These are phyloP conservation scores for Brassica nigra DNA, from an alignment of 345 rosid genomes.

Conservation along the genomic window DNA sequence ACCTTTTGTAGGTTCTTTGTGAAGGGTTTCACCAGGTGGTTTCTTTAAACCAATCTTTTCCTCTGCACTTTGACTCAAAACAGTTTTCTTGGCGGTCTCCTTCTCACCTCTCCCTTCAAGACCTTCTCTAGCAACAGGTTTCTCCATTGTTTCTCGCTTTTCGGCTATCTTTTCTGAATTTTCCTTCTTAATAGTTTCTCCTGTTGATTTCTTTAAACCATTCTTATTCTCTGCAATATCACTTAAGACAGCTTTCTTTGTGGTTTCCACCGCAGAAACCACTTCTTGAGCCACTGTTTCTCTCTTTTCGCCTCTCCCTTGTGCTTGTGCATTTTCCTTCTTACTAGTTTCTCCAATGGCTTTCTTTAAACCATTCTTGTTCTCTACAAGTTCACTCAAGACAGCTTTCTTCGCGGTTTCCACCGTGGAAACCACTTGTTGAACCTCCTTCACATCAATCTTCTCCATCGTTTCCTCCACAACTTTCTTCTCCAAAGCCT, in stretches of 20 bases:
- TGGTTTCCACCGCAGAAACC: background rate
- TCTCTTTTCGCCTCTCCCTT: background rate
- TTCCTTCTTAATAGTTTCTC: conserved; percentile 14
- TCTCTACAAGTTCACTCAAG: conserved; percentile 19
- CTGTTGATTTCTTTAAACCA: background rate
- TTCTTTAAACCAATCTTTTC: conserved; percentile 16
- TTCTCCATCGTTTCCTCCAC: conserved; percentile 33
- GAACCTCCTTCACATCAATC: conserved; percentile 11
- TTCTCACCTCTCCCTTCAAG: conserved; percentile 7
- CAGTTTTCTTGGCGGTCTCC: conserved; percentile 24
- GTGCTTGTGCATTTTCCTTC: conserved; percentile 3
- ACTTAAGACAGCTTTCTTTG: conserved; percentile 33
- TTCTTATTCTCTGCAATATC: conserved; percentile 20
- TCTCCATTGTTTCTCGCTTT: conserved; percentile 4
- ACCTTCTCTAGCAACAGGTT: conserved; percentile 1
- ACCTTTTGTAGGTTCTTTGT: conserved; percentile 7
- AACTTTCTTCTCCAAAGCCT: conserved; percentile 36
- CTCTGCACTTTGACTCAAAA: conserved; percentile 18
- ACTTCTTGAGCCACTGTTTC: conserved; percentile 10
- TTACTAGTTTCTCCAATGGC: background rate
- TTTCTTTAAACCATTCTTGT: conserved; percentile 19
- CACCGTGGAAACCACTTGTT: background rate
- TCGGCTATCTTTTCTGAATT: background rate
- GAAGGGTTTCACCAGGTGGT: conserved; percentile 3
- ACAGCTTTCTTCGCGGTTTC: conserved; percentile 25